Conservation (phyloP, 1,284 basidiomycete species). For the Apiotrichum domesticum region DNA sequence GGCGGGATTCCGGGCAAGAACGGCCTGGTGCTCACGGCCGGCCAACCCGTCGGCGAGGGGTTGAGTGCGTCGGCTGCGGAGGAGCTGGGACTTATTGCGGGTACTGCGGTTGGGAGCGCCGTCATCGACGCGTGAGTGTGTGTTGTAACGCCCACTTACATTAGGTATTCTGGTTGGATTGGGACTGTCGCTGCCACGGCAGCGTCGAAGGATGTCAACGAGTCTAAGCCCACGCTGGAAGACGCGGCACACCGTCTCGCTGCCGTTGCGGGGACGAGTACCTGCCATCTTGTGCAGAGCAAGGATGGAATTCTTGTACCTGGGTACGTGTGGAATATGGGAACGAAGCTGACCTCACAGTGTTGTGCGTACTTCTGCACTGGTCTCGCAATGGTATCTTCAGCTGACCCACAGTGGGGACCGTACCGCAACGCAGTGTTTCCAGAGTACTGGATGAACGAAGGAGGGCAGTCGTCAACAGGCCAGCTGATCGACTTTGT, state of each 20-base stretch:
- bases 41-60: conserved; percentile 80
- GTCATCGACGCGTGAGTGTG: conserved; percentile 83
- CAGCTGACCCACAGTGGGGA: conserved; percentile 59
- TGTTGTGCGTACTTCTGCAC: conserved; percentile 19
- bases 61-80: conserved; percentile 70
- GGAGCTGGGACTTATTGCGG: conserved; percentile 76
- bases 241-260: conserved; percentile 79
- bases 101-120: conserved; percentile 90
- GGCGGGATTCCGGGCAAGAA: conserved; percentile 61
- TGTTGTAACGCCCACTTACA: neutral
- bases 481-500: conserved; percentile 98
- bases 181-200: conserved; percentile 86
- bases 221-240: conserved; percentile 54
- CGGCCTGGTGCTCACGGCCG: conserved; percentile 74
- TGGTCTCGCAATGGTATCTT: neutral
- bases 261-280: conserved; percentile 91
- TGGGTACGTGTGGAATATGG: conserved; percentile 49
- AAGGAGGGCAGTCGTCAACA: conserved; percentile 96
- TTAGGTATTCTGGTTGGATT: conserved; percentile 94
- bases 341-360: conserved; percentile 10
- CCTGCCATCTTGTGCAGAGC: conserved; percentile 86
- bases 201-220: conserved; percentile 49
- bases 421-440: conserved; percentile 81
- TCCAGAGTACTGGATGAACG: conserved; percentile 97
- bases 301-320: conserved; percentile 76